These are phyloP conservation scores for Hibiscus mutabilis DNA, from an alignment of 345 rosid genomes.

Conservation along the genomic window DNA sequence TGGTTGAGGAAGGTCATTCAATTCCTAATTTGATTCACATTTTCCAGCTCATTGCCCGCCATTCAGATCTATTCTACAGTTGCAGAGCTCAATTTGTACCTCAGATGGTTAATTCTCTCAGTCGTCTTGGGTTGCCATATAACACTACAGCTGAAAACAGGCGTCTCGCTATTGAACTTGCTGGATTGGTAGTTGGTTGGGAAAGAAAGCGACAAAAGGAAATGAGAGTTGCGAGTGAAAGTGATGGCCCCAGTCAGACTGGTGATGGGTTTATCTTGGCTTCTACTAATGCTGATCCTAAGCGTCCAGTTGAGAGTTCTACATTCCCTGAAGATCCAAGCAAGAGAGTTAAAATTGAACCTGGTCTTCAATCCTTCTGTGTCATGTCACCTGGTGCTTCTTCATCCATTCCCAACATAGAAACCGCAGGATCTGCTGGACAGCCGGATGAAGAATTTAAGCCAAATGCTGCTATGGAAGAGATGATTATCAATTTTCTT, in stretches of 20 bases:
- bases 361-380: constrained; percentile 88
- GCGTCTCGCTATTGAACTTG: constrained; percentile 98
- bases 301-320: constrained; percentile 73
- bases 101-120: constrained; percentile 98
- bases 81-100: constrained; percentile 99
- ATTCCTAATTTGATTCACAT: constrained; percentile 95
- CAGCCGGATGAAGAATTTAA: constrained; percentile 99
- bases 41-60: constrained; percentile 96
- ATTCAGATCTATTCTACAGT: constrained; percentile 92
- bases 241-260: constrained; percentile 53
- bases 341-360: constrained; percentile 86
- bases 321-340: constrained; percentile 72
- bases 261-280: constrained; percentile 50
- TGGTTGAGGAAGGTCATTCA: constrained; percentile 98
- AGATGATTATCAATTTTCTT: constrained; percentile 97
- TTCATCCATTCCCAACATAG: constrained; percentile 77
- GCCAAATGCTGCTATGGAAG: constrained; percentile 99
- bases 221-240: constrained; percentile 61
- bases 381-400: constrained; percentile 96
- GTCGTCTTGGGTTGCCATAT: constrained; percentile 95
- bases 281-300: constrained; percentile 50
- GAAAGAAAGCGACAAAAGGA: constrained; percentile 96
- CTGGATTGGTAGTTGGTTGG: constrained; percentile 99
- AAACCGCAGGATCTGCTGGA: constrained; percentile 92
- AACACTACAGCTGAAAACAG: constrained; percentile 90